Evolutionary conservation across 2,329 filamentous ascomycete genomes (phyloP), one percentile per base, ranked within the genome.

Genomic region (Beauveria sp.): DNA sequence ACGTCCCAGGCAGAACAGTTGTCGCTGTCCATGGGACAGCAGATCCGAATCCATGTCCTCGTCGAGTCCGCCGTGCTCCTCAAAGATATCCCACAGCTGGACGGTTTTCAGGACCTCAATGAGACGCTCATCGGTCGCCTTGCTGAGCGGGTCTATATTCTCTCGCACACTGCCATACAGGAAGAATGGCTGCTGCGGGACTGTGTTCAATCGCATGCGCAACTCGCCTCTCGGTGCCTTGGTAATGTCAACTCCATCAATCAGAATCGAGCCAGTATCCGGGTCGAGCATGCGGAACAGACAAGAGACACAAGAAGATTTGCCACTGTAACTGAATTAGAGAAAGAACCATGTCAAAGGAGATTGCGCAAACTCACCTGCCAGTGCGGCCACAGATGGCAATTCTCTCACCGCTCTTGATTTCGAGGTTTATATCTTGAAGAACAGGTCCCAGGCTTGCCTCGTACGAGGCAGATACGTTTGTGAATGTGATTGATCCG

Each of bases 181-280:
- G 26, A 81, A 75, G 63, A 82, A 77, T 0, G 79, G 73, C 52
- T 84, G 80, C 69, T 85, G 82, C 0, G 82, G 76, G 1, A 83
- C 68, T 1, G 75, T 74, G 43, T 78, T 76, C 8, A 84, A 68
- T 1, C 68, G 61, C 0, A 61, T 52, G 1, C 72, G 67, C 1
- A 74, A 51, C 14, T 63, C 61, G 6, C 68, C 63, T 3, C 69
- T 65, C 0, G 67, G 63, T 1, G 71, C 40, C 1, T 53, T 65
- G 7, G 66, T 63, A 10, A 72, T 66, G 49, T 80, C 74, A 1
- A 80, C 60, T 1, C 71, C 74, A 58, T 83, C 81, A 14, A 84
- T 72, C 1, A 63, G 67, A n/a, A 84, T 79, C 3, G 47, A 70
- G 1, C 78, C 79, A 0, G 69, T 57, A 1, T 72, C 72, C 5